Conservation (phyloP, 345 rosid species). For the Salix exigua region DNA sequence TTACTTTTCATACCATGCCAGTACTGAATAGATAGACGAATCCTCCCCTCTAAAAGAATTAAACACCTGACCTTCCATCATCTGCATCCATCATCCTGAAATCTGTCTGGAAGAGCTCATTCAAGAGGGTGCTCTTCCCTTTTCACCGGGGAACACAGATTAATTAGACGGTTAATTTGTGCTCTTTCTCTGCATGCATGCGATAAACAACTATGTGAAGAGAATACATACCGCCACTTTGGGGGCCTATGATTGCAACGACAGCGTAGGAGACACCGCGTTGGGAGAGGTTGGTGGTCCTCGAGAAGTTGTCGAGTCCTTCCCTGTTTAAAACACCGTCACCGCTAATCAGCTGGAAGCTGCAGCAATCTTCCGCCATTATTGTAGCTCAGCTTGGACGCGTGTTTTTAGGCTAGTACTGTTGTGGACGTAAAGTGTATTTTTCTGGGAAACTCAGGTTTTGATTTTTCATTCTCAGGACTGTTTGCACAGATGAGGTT, state of each 20-base stretch:
- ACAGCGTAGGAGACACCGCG: constrained; percentile 82
- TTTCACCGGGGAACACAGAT: background rate
- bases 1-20: background rate
- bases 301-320: constrained; percentile 50
- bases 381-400: too few relatives aligned
- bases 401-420: too few relatives aligned
- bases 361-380: constrained; percentile 27
- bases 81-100: constrained; percentile 78
- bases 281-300: constrained; percentile 41
- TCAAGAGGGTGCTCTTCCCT: constrained; percentile 78
- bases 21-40: background rate
- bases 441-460: too few relatives aligned
- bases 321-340: constrained; percentile 52
- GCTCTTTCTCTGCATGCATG: too few relatives aligned
- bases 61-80: constrained; percentile 53
- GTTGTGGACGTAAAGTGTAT: too few relatives aligned
- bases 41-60: background rate
- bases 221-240: constrained; percentile 54
- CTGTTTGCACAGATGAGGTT: too few relatives aligned
- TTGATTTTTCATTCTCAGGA: too few relatives aligned
- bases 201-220: too few relatives aligned
- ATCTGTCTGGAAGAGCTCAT: constrained; percentile 63
- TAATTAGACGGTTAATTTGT: background rate
- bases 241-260: constrained; percentile 90
- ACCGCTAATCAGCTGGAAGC: constrained; percentile 61